Percentiles rank a stretch among this genome's conserved stretches.
Evolutionary conservation across 257 asterid species (phyloP).

Genomic region (Nicotiana attenuata): DNA sequence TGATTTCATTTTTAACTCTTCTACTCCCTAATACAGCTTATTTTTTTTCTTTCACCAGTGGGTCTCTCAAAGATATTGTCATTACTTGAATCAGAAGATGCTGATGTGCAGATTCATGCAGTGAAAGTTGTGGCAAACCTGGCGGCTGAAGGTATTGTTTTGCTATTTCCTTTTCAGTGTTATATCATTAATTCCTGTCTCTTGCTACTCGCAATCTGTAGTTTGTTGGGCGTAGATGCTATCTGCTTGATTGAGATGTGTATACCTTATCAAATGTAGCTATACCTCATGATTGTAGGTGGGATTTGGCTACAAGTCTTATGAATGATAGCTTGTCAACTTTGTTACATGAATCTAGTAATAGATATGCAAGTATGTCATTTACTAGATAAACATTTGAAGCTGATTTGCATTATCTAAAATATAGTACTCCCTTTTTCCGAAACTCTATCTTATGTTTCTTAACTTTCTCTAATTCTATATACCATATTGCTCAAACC

Average conservation of each 20-base stretch:
- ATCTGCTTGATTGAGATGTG: not conserved
- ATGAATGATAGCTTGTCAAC: not conserved
- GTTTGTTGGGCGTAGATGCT: not conserved
- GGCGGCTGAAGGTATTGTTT: constrained; percentile 81
- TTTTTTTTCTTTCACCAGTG: constrained; percentile 36
- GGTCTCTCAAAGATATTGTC: constrained; percentile 86
- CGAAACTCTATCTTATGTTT: too few species aligned
- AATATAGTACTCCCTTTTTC: not conserved
- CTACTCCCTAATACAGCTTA: constrained; percentile 10
- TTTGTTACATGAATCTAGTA: not conserved
- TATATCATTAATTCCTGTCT: not conserved
- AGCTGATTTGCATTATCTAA: not conserved
- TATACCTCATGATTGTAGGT: not conserved
- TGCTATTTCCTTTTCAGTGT: not conserved
- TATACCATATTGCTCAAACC: not conserved
- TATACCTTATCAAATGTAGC: not conserved
- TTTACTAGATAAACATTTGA: not conserved
- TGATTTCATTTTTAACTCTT: not conserved
- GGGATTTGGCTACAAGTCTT: not conserved
- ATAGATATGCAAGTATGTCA: not conserved
- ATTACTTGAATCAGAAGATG: constrained; percentile 78
- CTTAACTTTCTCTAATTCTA: not conserved
- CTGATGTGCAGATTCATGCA: constrained; percentile 88
- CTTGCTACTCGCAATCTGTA: not conserved
- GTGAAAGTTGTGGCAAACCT: constrained; percentile 92